Conservation (phyloP, 331 rosid species). For the Acacia concinna region DNA sequence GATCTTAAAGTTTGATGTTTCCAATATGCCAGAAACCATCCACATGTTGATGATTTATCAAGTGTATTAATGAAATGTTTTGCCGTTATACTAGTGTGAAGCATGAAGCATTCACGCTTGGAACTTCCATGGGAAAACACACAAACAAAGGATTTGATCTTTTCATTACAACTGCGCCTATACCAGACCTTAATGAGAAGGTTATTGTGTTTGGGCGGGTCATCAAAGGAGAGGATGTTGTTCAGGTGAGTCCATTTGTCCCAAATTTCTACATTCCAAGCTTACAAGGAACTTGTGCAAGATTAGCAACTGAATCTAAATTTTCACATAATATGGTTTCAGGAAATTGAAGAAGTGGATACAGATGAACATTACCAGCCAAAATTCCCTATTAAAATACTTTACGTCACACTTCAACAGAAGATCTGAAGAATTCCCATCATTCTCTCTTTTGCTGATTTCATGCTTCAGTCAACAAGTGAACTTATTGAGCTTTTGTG, state of each 20-base stretch:
- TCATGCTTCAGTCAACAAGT: slow-evolving; percentile 1
- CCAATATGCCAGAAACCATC: not conserved
- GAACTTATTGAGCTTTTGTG: not conserved
- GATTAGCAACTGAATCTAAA: not conserved
- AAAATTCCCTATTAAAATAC: slow-evolving; percentile 66
- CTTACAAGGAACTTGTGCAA: not conserved
- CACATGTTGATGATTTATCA: slow-evolving; percentile 9
- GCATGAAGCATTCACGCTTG: slow-evolving; percentile 89
- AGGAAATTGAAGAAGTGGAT: slow-evolving; percentile 99
- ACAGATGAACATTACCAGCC: slow-evolving; percentile 93
- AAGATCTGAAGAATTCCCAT: slow-evolving; percentile 37
- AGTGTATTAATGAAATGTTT: slow-evolving; percentile 1
- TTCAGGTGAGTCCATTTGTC: slow-evolving; percentile 62
- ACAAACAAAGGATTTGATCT: slow-evolving; percentile 74
- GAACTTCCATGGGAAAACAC: slow-evolving; percentile 80
- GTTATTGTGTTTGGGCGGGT: slow-evolving; percentile 85
- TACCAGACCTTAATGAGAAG: slow-evolving; percentile 90
- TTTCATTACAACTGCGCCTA: slow-evolving; percentile 95
- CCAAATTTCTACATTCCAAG: not conserved
- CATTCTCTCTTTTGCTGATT: not conserved
- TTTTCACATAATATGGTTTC: slow-evolving; percentile 23
- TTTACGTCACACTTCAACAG: slow-evolving; percentile 59
- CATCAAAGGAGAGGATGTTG: slow-evolving; percentile 91
- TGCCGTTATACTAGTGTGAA: slow-evolving; percentile 53
- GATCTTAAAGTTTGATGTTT: slow-evolving; percentile 15